Evolutionary conservation across 768 basidiomycete species (phyloP), one percentile per base, ranked within the genome.

Genomic region (Mycena venus): DNA sequence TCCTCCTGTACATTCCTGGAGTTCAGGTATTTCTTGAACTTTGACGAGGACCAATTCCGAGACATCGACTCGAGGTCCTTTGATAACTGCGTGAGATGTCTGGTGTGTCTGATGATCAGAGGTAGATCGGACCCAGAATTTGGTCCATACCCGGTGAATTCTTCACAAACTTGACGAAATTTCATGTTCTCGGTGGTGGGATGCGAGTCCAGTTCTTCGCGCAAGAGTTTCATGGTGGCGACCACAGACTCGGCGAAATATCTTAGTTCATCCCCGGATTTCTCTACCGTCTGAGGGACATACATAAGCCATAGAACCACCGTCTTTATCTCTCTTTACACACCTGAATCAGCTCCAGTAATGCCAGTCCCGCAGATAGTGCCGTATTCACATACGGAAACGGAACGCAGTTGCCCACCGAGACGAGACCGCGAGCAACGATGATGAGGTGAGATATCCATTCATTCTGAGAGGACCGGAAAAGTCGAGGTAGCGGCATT

Each of bases 391-490:
- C 47, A 21, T 69, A 69, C 2, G 68, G 68, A 23, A 60, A 47
- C 40, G 68, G 68, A 32, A 42, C 58, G 21, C 42, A 69, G 58
- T 42, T 60, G 21, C 40, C 29, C 25, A 49, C 23, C 1, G 47
- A 17, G 4, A 61, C 68, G 8, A 68, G 53, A 6, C 40, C 40
- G 15, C 29, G 3, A n/a, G n/a, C n/a, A n/a, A n/a, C n/a, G n/a
- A n/a, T n/a, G n/a, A n/a, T n/a, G n/a, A n/a, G n/a, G n/a, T 44
- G 63, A 34, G 63, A 65, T 11, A 65, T n/a, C 63, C 63, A 65
- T 8, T 51, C 63, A 23, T 49, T 32, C 1, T 44, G 4, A 7
- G 38, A 15, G 9, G 60, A 42, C 19, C 42, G 40, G 40, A 62
- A 44, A 15, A 62, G 8, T 1, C 60, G 60, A 27, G 19, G 29